Evolutionary conservation across 2,329 filamentous ascomycete genomes (phyloP), one percentile per base, ranked within the genome.

Genomic region (Alternaria longipes): DNA sequence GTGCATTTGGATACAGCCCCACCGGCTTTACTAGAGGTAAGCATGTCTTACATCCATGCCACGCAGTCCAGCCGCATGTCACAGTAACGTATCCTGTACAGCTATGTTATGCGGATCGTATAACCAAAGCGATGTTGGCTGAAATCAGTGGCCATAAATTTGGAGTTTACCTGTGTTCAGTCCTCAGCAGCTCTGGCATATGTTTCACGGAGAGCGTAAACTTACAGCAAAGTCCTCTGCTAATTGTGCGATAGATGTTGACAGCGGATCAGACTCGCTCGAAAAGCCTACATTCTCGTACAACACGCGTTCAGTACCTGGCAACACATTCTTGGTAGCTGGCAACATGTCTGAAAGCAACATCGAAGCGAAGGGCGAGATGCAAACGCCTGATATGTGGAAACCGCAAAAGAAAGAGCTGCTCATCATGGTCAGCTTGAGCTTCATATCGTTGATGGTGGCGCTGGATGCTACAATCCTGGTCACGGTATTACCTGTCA

Each of bases 391-490:
- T 16, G 46, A 45, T 8, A 50, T 54, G 26, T 69, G 67, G 67
- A 63, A 59, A 11, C 67, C 65, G 12, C 53, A 60, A 8, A 69
- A 45, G 32, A 66, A 61, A 5, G 67, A 69, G 47, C 30, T 56
- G 16, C 18, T 72, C n/a, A 72, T 72, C n/a, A 73, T 75, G 65
- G 61, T 72, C 50, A 72, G 71, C 44, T 62, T 76, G 14, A 65
- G 67, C 8, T 65, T 74, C 30, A 67, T 74, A 38, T 69, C 70
- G 14, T 49, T 76, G 22, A 70, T 76, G 62, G 73, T 76, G 1
- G 63, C 74, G 8, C 62, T 76, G n/a, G 74, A 76, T 53, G 67
- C 71, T 11, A 75, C 73, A 3, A 69, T 75, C 1, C 57, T 76
- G 3, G 72, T 73, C 18, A 68, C 69, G 9, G 74, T 71, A 3